Percentiles rank a stretch among this genome's conserved stretches.
Evolutionary conservation across 352 stramenopile species (phyloP).

Genomic region (Blastocystis sp.): DNA sequence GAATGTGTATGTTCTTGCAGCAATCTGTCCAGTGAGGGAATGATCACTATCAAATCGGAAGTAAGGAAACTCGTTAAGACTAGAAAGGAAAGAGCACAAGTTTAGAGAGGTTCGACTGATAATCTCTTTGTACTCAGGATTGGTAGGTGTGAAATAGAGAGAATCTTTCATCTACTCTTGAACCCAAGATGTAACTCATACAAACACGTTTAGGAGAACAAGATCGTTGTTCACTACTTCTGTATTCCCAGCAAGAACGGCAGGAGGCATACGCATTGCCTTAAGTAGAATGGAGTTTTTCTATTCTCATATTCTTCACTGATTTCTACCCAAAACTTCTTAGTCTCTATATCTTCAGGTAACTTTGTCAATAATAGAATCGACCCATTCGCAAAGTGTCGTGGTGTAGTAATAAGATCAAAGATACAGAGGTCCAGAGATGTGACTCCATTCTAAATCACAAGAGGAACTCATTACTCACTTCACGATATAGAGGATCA

Average conservation of each 20-base stretch:
- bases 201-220: constrained; percentile 43
- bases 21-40: constrained; percentile 33
- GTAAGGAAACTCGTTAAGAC: constrained; percentile 57
- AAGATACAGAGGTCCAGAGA: constrained; percentile 59
- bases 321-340: neutral
- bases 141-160: constrained; percentile 23
- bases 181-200: neutral
- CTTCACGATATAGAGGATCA: constrained; percentile 51
- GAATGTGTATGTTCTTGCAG: constrained; percentile 17
- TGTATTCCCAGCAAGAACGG: constrained; percentile 12
- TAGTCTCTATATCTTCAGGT: neutral
- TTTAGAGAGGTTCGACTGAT: constrained; percentile 12
- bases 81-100: constrained; percentile 34
- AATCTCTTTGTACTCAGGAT: constrained; percentile 2
- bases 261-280: neutral
- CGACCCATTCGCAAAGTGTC: constrained; percentile 7
- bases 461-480: neutral
- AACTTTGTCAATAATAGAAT: constrained; percentile 36
- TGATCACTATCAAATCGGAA: constrained; percentile 60
- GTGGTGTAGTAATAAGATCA: constrained; percentile 33
- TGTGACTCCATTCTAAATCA: constrained; percentile 43
- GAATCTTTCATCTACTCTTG: constrained; percentile 2
- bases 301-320: neutral
- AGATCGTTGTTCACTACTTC: constrained; percentile 33
- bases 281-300: constrained; percentile 14